A percentile compares a stretch with the other conserved stretches of the same genome.
These are phyloP conservation scores for Capsella bursapastoris DNA, from an alignment of 345 rosid genomes.

Conservation along the genomic window DNA sequence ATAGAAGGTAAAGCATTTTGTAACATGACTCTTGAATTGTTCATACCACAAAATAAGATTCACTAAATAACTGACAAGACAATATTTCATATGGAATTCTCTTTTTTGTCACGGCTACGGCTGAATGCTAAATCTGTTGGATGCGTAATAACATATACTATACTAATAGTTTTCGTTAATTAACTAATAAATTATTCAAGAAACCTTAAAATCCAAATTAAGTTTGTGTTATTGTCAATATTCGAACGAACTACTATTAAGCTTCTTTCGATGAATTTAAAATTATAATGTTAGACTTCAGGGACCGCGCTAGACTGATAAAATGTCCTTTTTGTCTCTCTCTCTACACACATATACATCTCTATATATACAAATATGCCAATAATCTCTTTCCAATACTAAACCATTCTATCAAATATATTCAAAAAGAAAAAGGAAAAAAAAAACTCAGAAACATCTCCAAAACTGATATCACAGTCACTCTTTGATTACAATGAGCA, in stretches of 20 bases:
- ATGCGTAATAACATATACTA: no score
- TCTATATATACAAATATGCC: constrained; percentile 15
- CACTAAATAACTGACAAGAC: not conserved
- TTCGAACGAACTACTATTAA: not conserved
- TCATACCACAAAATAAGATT: not conserved
- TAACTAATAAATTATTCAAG: not conserved
- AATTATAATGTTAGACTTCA: constrained; percentile 15
- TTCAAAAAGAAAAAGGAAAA: constrained; percentile 1
- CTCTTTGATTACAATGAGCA: constrained; percentile 38
- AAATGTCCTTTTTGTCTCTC: constrained; percentile 69
- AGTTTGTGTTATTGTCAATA: not conserved
- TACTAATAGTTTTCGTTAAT: not conserved
- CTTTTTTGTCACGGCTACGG: not conserved
- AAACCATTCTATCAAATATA: constrained; percentile 23
- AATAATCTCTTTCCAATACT: constrained; percentile 30
- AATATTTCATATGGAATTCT: not conserved
- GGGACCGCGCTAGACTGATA: constrained; percentile 64
- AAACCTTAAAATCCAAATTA: not conserved
- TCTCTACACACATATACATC: constrained; percentile 9
- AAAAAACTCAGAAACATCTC: not conserved
- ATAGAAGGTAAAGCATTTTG: not conserved
- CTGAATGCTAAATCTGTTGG: not conserved
- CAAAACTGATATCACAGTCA: constrained; percentile 12
- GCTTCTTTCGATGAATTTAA: constrained; percentile 9
- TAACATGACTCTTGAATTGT: not conserved